Conservation (phyloP, 1,284 basidiomycete genomes). For the Abortiporus biennis region DNA sequence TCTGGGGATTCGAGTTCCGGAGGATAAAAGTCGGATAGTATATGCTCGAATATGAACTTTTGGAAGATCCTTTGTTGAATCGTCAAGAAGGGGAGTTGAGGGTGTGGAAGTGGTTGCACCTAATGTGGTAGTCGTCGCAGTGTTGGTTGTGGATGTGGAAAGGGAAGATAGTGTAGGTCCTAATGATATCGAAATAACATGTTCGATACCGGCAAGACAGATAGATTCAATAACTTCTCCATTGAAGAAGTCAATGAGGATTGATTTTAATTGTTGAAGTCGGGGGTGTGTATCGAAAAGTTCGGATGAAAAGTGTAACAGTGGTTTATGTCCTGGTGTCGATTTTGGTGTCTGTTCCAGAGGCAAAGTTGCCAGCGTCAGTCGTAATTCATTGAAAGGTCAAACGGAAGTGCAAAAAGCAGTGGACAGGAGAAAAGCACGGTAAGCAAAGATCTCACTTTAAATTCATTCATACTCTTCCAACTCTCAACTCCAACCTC, state of each 20-base stretch:
- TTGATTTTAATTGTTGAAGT: conserved; percentile 88
- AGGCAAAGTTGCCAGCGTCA: too few species aligned
- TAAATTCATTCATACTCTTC: conserved; percentile 76
- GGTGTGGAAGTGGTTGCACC: conserved; percentile 2
- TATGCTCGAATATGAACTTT: conserved; percentile 88
- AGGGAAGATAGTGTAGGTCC: conserved; percentile 57
- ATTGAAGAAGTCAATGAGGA: conserved; percentile 88
- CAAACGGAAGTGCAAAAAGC: neutral
- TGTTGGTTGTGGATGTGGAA: conserved; percentile 34
- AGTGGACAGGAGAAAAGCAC: conserved; percentile 17
- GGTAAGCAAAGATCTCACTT: too few species aligned
- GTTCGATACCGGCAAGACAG: conserved; percentile 82
- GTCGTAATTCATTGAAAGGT: neutral
- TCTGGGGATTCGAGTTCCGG: conserved; percentile 74
- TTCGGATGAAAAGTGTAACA: conserved; percentile 95
- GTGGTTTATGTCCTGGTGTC: conserved; percentile 85
- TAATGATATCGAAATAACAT: conserved; percentile 85
- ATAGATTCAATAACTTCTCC: conserved; percentile 83
- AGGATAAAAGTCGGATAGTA: conserved; percentile 69
- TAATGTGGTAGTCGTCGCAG: conserved; percentile 18
- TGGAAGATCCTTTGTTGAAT: conserved; percentile 54
- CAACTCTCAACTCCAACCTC: conserved; percentile 87
- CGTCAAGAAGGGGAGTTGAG: too few species aligned
- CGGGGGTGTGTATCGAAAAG: conserved; percentile 90
- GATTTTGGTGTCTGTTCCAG: conserved; percentile 72